A percentile compares a stretch with the other conserved stretches of the same genome.
Evolutionary conservation across 352 stramenopile species (phyloP).

Genomic region (Elongisporangium senticosum): DNA sequence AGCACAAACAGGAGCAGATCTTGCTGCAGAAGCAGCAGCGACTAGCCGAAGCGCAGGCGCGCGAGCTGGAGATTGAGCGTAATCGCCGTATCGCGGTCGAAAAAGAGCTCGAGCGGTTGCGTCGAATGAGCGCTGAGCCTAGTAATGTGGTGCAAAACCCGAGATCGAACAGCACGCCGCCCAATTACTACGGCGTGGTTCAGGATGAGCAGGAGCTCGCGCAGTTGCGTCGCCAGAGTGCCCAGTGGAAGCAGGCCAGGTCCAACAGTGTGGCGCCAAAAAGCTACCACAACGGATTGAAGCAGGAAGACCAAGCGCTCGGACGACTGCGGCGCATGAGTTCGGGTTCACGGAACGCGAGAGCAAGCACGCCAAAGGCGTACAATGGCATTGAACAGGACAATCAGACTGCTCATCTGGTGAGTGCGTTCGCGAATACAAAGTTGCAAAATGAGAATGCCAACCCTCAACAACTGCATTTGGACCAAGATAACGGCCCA

Average conservation of each 20-base stretch:
- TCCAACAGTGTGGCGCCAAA: not conserved
- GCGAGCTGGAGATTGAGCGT: not conserved
- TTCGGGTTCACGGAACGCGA: not conserved
- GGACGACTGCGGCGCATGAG: not conserved
- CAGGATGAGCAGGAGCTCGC: not conserved
- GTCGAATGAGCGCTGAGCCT: not conserved
- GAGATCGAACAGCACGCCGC: not conserved
- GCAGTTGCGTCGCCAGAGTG: not conserved
- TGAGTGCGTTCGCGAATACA: not conserved
- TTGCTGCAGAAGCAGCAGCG: not conserved
- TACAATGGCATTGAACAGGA: not conserved
- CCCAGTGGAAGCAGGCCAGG: not conserved
- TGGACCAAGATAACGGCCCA: not conserved
- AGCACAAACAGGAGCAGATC: not conserved
- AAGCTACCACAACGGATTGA: not conserved
- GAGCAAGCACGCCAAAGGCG: not conserved
- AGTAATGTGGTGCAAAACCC: not conserved
- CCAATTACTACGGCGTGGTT: not conserved
- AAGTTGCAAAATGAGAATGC: not conserved
- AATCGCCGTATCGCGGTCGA: not conserved
- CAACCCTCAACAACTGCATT: not conserved
- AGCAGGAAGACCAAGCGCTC: not conserved
- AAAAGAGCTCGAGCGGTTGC: not conserved
- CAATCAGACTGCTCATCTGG: not conserved
- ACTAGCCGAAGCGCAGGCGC: not conserved